Conservation (phyloP, 305 asterid genomes). For the Ruellia speciosa region DNA sequence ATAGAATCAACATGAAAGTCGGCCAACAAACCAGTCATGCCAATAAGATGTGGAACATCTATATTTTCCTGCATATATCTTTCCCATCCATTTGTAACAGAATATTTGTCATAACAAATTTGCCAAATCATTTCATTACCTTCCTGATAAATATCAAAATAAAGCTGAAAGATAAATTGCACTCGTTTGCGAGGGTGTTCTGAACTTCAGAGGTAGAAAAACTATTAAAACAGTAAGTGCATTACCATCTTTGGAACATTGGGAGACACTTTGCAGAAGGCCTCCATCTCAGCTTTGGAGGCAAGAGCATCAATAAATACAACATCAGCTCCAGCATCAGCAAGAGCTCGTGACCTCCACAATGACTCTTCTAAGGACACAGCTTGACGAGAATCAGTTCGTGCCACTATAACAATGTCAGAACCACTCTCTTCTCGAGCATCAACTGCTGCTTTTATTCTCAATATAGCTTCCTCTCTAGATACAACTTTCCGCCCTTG, state of each 20-base stretch:
- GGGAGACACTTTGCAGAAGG: conserved; percentile 73
- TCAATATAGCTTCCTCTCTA: conserved; percentile 82
- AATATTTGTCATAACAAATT: neutral
- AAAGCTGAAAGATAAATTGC: neutral
- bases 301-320: conserved; percentile 88
- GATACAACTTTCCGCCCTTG: conserved; percentile 78
- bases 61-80: neutral
- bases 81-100: neutral
- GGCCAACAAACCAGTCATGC: neutral
- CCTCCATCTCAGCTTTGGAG: conserved; percentile 84
- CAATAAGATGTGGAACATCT: neutral
- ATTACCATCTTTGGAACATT: conserved; percentile 74
- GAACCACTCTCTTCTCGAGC: conserved; percentile 87
- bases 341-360: conserved; percentile 79
- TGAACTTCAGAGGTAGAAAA: neutral
- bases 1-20: neutral
- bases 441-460: conserved; percentile 83
- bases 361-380: conserved; percentile 76
- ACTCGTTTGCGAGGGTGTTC: conserved; percentile 3
- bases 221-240: conserved; percentile 10
- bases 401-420: conserved; percentile 88
- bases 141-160: neutral
- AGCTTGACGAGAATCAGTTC: conserved; percentile 96
- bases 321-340: conserved; percentile 95
- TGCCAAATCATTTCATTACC: neutral